Base-by-base conservation (phyloP, 2,329 filamentous ascomycete species). In the Aspergillus sclerotialis region DNA sequence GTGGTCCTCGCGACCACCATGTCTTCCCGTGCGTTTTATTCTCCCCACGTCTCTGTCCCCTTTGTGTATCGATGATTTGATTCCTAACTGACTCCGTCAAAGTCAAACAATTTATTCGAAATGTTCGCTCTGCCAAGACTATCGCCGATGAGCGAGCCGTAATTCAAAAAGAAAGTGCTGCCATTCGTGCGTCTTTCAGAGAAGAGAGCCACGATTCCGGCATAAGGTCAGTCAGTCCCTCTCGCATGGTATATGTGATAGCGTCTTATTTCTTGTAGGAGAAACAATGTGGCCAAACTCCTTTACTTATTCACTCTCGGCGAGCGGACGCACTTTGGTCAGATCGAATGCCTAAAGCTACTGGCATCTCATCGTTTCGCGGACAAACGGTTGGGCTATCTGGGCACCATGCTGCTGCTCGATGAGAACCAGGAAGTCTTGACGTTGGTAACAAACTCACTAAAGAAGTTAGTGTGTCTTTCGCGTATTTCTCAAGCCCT, bases 51-150 rank as follows among this genome's bases (percentile, higher is more conserved):
- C 44, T 38, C 28, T 14, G 44, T 40, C 41, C 42, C 40, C 43
- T 44, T 37, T 40, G 25, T 36, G 32, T 42, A 17, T n/a, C 23
- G n/a, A n/a, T 6, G 35, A 14, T 31, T 39, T 33, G 33, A 23
- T 29, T 55, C 46, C 54, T 60, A 46, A 60, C 32, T 29, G 30
- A 30, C 32, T 16, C 24, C 14, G 11, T 23, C 37, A 33, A 58
- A 96, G 92, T 98, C 63, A 98, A 98, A 72, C 92, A 96, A 70
- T 98, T 98, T 69, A 98, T 98, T 67, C 89, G 92, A 61, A 96
- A 95, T 68, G 92, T 98, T 60, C 87, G 92, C 62, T 90, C 92
- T 42, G 88, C 92, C 41, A 98, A 98, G 72, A 98, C 92, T 23
- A 95, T 98, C 60, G 93, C 93, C 61, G 92, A 98, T 67, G 92